phyloP scores from a whole-genome alignment of 176 grass and related monocot genomes.

The Rhynchospora pubera region DNA sequence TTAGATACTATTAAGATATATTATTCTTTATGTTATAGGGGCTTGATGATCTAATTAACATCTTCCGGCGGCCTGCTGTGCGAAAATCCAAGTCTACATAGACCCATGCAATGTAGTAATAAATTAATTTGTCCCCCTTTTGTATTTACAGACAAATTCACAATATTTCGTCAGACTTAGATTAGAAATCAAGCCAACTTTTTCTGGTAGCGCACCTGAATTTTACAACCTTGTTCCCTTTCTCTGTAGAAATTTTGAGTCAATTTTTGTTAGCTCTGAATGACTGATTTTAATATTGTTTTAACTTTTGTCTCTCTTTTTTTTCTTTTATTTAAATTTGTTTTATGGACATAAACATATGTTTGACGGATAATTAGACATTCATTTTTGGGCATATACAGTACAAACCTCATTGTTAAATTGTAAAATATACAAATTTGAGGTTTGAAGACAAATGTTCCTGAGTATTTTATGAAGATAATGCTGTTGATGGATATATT shows the following conservation, averaged over 20 bases:
- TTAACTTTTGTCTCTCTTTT: not conserved
- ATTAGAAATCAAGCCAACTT: not conserved
- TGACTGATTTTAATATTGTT: conserved; percentile 1
- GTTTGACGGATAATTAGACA: not conserved
- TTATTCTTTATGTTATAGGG: conserved; percentile 39
- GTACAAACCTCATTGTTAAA: not conserved
- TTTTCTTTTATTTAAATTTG: not conserved
- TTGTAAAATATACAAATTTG: not conserved
- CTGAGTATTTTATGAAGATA: no score
- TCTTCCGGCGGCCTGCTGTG: conserved; percentile 75
- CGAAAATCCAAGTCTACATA: conserved; percentile 82
- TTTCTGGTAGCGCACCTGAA: not conserved
- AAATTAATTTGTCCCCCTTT: conserved; percentile 8
- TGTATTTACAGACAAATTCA: not conserved
- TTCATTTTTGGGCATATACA: not conserved
- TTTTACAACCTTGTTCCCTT: not conserved
- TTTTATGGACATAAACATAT: not conserved
- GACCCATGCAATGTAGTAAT: conserved; percentile 27
- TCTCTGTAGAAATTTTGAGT: conserved; percentile 12
- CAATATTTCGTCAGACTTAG: not conserved
- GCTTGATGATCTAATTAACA: conserved; percentile 96
- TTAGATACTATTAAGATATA: not conserved
- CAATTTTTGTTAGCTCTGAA: conserved; percentile 14
- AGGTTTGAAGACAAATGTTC: not conserved
- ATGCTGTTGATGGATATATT: no score